phyloP scores from a whole-genome alignment of 169 alveolate species.

The Plasmodium reichenowi region DNA sequence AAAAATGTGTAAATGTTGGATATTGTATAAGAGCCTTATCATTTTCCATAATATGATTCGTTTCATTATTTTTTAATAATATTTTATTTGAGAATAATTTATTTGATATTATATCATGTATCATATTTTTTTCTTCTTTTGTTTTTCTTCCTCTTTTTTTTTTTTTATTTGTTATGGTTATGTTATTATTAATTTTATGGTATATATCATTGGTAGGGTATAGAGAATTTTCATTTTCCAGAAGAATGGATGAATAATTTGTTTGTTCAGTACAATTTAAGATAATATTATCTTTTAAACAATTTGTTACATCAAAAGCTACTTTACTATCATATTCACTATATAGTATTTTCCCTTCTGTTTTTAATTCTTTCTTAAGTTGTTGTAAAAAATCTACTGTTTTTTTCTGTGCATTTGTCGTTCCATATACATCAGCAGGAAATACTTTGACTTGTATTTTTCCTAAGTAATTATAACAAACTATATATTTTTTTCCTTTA shows the following conservation, averaged over 20 bases:
- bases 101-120: no score
- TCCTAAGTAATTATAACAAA: conserved; percentile 53
- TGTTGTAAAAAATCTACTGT: conserved; percentile 53
- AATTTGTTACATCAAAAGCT: conserved; percentile 42
- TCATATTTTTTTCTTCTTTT: neutral
- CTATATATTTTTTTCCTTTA: conserved; percentile 49
- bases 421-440: conserved; percentile 56
- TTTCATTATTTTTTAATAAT: no score
- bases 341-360: conserved; percentile 61
- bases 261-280: conserved; percentile 25
- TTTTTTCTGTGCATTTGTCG: conserved; percentile 50
- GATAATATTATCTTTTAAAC: conserved; percentile 8
- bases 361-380: conserved; percentile 39
- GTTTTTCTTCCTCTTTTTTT: conserved; percentile 20
- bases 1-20: no score
- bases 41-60: no score
- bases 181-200: neutral
- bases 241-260: neutral
- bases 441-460: conserved; percentile 63
- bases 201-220: neutral
- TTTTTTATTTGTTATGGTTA: conserved; percentile 25
- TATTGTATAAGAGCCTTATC: no score
- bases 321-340: conserved; percentile 42
- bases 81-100: no score
- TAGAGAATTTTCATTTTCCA: neutral